These are phyloP conservation scores for Mycena kentingensis DNA, from an alignment of 768 basidiomycete genomes.

Conservation along the genomic window DNA sequence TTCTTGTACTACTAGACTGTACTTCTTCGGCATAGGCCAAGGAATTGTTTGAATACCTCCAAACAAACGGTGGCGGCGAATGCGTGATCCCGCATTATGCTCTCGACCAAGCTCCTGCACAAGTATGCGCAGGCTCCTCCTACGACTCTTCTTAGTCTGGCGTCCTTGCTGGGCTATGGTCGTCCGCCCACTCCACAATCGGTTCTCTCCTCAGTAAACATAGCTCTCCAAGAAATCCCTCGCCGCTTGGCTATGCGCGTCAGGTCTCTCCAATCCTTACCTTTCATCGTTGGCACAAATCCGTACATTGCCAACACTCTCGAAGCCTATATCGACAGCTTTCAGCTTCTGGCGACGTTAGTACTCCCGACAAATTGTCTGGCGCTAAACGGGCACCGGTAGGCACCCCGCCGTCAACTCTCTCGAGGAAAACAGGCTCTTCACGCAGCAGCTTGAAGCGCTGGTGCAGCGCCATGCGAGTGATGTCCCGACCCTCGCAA, in stretches of 20 bases:
- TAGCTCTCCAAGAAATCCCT: slow-evolving; percentile 76
- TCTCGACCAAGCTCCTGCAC: slow-evolving; percentile 54
- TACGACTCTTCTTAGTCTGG: slow-evolving; percentile 65
- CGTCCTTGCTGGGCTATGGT: slow-evolving; percentile 73
- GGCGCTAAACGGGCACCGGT: too few relatives aligned
- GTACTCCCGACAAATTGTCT: too few relatives aligned
- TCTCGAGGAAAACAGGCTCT: slow-evolving; percentile 68
- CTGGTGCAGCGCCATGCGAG: slow-evolving; percentile 79
- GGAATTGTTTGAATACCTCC: too few relatives aligned
- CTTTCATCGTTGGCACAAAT: slow-evolving; percentile 89
- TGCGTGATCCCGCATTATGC: too few relatives aligned
- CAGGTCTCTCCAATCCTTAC: slow-evolving; percentile 70
- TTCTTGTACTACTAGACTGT: too few relatives aligned
- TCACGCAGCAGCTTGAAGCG: slow-evolving; percentile 66
- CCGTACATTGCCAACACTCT: slow-evolving; percentile 79
- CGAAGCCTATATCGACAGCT: slow-evolving; percentile 68
- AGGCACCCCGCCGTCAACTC: slow-evolving; percentile 58
- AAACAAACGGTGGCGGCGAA: too few relatives aligned
- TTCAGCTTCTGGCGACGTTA: slow-evolving; percentile 63
- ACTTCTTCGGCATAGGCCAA: too few relatives aligned
- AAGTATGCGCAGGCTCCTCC: slow-evolving; percentile 64
- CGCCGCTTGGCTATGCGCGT: slow-evolving; percentile 75
- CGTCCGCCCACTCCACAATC: slow-evolving; percentile 72
- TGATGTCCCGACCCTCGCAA: slow-evolving; percentile 89
- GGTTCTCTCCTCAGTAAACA: slow-evolving; percentile 71